Evolutionary conservation across 768 basidiomycete genomes (phyloP), one percentile per base, ranked within the genome.

Genomic region (Xerocomellus amylosporus): DNA sequence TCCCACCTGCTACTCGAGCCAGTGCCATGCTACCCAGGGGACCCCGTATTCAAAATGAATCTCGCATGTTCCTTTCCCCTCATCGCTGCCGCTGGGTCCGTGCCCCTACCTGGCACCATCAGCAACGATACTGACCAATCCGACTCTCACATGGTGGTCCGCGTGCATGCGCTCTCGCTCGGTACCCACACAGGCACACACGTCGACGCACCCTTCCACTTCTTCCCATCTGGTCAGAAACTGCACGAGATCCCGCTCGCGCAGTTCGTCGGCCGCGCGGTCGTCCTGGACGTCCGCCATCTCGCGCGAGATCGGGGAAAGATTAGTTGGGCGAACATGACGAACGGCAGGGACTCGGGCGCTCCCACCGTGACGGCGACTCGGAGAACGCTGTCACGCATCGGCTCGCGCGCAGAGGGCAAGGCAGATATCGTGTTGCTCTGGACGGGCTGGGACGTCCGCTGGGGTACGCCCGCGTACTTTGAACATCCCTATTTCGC

Each of bases 141-240:
- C 12, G 46, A 51, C n/a, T 6, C 53, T 40, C 22, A 24, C 13
- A 56, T 60, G 44, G 56, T 59, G 46, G 61, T 69, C 56, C 62
- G 62, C 4, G 64, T 70, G 22, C 62, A 67, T 6, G 50, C 73
- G 0, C 69, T 91, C 46, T 72, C 78, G 26, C 61, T 89, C 20
- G 79, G 85, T 5, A 82, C 88, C 1, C 89, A 90, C 63, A 84
- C 85, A 2, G 89, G 88, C 43, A 90, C 89, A 3, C 89, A 91
- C 71, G 76, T 90, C 67, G 89, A 91, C 61, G 86, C 88, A 1
- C 89, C 89, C 0, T 82, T 78, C 46, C 89, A 91, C 63, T 90
- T 88, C 72, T 70, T 85, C 68, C 69, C 71, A 5, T 73, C 78
- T 28, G 87, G 85, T 5, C 70, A 71, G 41, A 80, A 80, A 9